phyloP scores from a whole-genome alignment of 2,329 filamentous ascomycete genomes.

The Coniella vitis region DNA sequence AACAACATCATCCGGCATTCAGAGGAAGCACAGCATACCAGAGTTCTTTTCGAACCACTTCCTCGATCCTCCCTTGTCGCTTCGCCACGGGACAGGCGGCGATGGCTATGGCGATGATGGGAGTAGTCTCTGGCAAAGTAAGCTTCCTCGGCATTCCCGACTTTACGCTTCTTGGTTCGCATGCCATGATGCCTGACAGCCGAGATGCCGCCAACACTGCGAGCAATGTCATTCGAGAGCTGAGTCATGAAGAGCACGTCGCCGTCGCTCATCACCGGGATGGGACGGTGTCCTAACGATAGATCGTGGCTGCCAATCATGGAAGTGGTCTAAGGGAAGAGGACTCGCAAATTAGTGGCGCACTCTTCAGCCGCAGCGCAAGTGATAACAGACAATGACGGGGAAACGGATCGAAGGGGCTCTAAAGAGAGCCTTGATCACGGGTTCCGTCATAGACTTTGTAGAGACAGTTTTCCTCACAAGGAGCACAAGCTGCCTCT shows the following conservation, averaged over 20 bases:
- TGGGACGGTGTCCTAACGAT: slow-evolving; percentile 5
- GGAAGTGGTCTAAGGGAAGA: slow-evolving; percentile 1
- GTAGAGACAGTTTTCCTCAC: slow-evolving; percentile 2
- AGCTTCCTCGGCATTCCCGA: neutral
- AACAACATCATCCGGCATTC: neutral
- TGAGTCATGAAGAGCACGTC: slow-evolving; percentile 18
- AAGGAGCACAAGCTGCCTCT: slow-evolving; percentile 1
- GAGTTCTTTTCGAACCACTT: neutral
- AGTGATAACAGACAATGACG: neutral
- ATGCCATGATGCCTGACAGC: slow-evolving; percentile 14
- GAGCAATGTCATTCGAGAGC: slow-evolving; percentile 16
- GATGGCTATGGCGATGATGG: neutral
- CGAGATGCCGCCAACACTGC: slow-evolving; percentile 15
- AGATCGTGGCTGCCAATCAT: slow-evolving; percentile 13
- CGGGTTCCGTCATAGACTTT: neutral
- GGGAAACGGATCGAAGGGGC: neutral
- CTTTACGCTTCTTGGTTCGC: slow-evolving; percentile 10
- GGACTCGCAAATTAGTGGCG: neutral
- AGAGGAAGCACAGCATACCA: neutral
- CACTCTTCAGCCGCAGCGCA: neutral
- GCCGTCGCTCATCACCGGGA: slow-evolving; percentile 16
- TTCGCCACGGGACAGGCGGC: neutral
- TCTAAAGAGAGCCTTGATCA: neutral
- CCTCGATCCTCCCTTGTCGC: neutral
- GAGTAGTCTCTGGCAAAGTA: neutral